These are phyloP conservation scores for Dentipellis fragilis DNA, from an alignment of 768 basidiomycete species.

Conservation along the genomic window DNA sequence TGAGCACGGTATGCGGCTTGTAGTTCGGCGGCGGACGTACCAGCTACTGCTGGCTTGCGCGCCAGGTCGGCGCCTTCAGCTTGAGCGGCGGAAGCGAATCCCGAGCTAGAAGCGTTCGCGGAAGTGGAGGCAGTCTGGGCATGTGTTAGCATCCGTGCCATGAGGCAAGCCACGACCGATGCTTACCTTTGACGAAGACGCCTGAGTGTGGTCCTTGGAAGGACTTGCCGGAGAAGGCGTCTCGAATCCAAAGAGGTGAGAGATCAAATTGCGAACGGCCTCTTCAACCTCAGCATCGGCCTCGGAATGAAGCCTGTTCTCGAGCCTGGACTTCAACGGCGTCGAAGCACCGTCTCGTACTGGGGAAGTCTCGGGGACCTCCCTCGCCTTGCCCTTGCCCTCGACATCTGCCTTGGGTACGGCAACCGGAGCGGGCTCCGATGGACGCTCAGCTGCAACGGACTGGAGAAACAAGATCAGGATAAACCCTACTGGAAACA, in stretches of 20 bases:
- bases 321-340: not conserved
- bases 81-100: not conserved
- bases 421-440: not conserved
- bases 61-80: slow-evolving; percentile 5
- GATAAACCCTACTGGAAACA: not conserved
- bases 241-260: not conserved
- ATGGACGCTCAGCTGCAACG: not conserved
- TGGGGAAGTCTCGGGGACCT: not conserved
- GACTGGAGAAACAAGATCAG: not conserved
- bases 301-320: not conserved
- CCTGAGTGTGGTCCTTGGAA: not conserved
- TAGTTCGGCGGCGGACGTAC: slow-evolving; percentile 2
- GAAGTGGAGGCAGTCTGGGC: not conserved
- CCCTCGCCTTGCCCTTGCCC: not conserved
- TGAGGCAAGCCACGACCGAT: no score
- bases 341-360: not conserved
- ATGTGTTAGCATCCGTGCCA: not conserved
- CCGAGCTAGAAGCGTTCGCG: no score
- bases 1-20: slow-evolving; percentile 11
- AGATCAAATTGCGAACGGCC: not conserved
- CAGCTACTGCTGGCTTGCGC: slow-evolving; percentile 6
- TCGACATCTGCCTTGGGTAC: not conserved
- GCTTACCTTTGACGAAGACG: not conserved
- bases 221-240: not conserved
- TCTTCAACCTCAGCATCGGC: not conserved